These are phyloP conservation scores for Jatropha curcas DNA, from an alignment of 345 rosid species.

Conservation along the genomic window DNA sequence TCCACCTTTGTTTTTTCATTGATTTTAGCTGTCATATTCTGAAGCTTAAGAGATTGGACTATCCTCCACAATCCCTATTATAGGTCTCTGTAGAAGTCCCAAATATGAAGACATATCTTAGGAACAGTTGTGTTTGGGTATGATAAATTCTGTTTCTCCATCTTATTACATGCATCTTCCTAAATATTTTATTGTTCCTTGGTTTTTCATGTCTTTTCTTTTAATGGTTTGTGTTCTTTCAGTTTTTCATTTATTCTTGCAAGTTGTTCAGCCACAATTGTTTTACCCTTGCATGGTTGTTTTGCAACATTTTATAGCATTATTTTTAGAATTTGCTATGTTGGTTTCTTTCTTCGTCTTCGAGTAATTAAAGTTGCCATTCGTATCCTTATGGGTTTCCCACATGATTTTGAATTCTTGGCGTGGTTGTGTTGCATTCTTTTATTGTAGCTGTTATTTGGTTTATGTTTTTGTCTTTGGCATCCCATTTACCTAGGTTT, in stretches of 20 bases:
- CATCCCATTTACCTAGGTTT: not conserved
- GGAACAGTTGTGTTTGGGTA: too few species aligned
- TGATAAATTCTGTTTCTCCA: too few species aligned
- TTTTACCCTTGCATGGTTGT: not conserved
- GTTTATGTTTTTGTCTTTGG: not conserved
- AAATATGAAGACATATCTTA: not conserved
- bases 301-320: not conserved
- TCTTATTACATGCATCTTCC: too few species aligned
- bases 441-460: not conserved
- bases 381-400: too few species aligned
- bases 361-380: too few species aligned
- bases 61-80: not conserved
- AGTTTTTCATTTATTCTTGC: not conserved
- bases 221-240: not conserved
- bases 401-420: not conserved
- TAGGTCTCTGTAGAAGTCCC: not conserved
- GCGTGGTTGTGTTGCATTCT: not conserved
- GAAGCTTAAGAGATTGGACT: not conserved
- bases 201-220: not conserved
- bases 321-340: too few species aligned
- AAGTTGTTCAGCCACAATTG: not conserved
- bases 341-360: too few species aligned
- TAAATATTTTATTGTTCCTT: too few species aligned
- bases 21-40: too few species aligned
- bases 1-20: too few species aligned